phyloP scores from a whole-genome alignment of 768 basidiomycete species.

The Psilocybe sp. region DNA sequence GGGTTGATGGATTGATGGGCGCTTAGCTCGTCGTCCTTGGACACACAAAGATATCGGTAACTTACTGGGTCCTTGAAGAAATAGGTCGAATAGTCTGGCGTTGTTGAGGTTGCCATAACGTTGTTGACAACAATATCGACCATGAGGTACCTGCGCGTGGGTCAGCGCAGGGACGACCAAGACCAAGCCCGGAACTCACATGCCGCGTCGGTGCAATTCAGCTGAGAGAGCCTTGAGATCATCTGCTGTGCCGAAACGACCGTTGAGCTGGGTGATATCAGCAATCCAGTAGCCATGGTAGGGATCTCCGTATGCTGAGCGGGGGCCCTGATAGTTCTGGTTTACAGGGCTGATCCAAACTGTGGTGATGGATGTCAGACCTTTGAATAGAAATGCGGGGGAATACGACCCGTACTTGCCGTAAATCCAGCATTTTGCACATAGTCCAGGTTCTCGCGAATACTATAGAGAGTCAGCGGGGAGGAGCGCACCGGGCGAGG shows the following conservation, averaged over 20 bases:
- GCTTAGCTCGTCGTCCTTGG: neutral
- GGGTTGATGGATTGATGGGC: too few relatives aligned
- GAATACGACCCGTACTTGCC: slow-evolving; percentile 43
- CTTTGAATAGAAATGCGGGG: neutral
- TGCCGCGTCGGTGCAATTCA: slow-evolving; percentile 68
- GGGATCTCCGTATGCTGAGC: slow-evolving; percentile 73
- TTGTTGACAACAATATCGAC: slow-evolving; percentile 86
- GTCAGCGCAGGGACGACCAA: neutral
- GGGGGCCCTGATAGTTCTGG: slow-evolving; percentile 71
- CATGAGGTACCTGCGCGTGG: slow-evolving; percentile 62
- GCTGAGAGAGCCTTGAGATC: slow-evolving; percentile 67
- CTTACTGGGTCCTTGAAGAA: slow-evolving; percentile 64
- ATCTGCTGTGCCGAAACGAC: slow-evolving; percentile 66
- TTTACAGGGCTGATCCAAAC: slow-evolving; percentile 86
- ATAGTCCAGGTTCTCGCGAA: slow-evolving; percentile 79
- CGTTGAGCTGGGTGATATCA: slow-evolving; percentile 65
- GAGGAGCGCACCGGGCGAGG: neutral
- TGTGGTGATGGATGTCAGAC: slow-evolving; percentile 17
- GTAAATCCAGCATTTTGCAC: slow-evolving; percentile 82
- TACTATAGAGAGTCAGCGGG: slow-evolving; percentile 27
- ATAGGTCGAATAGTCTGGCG: slow-evolving; percentile 62
- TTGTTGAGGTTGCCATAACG: slow-evolving; percentile 68
- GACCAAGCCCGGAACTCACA: slow-evolving; percentile 40
- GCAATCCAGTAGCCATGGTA: slow-evolving; percentile 88
- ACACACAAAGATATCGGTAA: neutral